Conservation (phyloP, 2,329 filamentous ascomycete species). For the Aspergillus fumigatiaffinis region DNA sequence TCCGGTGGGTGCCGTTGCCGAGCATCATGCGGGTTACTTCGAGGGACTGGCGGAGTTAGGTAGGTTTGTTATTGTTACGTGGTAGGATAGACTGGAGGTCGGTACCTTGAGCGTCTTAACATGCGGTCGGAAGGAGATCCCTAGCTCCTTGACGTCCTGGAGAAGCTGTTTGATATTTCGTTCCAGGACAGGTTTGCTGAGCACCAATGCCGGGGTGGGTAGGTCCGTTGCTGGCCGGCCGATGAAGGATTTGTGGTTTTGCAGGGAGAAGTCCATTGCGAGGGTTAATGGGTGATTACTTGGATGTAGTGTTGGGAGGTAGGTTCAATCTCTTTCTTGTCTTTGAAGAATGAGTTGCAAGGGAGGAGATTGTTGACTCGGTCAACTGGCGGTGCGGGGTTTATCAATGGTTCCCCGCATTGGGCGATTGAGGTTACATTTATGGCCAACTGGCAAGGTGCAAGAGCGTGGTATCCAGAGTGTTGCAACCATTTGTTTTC, state of each 20-base stretch:
- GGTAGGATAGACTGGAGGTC: neutral
- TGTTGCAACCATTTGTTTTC: too few species aligned
- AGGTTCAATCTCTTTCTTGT: neutral
- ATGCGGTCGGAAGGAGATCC: constrained; percentile 41
- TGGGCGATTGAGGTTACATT: neutral
- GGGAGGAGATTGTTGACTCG: neutral
- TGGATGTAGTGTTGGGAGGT: neutral
- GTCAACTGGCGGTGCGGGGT: neutral
- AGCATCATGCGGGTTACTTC: constrained; percentile 42
- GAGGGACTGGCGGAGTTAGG: constrained; percentile 10
- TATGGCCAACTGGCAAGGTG: neutral
- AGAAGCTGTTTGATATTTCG: constrained; percentile 36
- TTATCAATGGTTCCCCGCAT: neutral
- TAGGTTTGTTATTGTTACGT: neutral
- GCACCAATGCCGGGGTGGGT: constrained; percentile 39
- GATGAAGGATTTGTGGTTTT: constrained; percentile 34
- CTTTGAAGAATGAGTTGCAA: neutral
- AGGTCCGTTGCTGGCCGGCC: constrained; percentile 32
- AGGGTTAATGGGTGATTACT: too few species aligned
- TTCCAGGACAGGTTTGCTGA: constrained; percentile 38
- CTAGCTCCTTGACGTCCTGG: constrained; percentile 37
- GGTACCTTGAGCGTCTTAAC: constrained; percentile 46
- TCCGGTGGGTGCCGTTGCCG: constrained; percentile 33
- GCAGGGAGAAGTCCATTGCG: constrained; percentile 28
- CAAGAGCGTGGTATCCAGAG: too few species aligned